phyloP scores from a whole-genome alignment of 805 yeast genomes.

The Candida endomychidarum region DNA sequence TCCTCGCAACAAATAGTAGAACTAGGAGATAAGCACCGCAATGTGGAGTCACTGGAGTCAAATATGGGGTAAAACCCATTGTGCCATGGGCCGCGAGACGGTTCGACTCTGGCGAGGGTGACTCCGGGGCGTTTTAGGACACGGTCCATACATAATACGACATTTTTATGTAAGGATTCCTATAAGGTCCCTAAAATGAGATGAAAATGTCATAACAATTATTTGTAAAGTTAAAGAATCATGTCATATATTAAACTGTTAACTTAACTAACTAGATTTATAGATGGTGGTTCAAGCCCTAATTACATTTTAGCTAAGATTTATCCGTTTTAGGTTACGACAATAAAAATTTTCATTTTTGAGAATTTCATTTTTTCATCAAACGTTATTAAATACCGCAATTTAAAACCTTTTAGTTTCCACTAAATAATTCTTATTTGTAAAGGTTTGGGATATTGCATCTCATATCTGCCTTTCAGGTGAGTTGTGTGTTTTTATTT shows the following conservation, averaged over 20 bases:
- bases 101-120: neutral
- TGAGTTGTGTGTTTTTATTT: conserved; percentile 4
- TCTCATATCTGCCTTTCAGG: conserved; percentile 7
- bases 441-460: conserved; percentile 4
- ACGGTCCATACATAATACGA: too few relatives aligned
- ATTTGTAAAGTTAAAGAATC: too few relatives aligned
- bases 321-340: conserved; percentile 1
- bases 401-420: conserved; percentile 5
- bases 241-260: too few relatives aligned
- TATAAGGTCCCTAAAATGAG: too few relatives aligned
- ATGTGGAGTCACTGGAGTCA: conserved; percentile 3
- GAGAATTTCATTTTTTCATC: neutral
- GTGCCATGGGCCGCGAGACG: neutral
- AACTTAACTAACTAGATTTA: too few relatives aligned
- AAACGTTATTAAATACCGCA: conserved; percentile 2
- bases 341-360: conserved; percentile 4
- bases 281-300: neutral
- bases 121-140: neutral
- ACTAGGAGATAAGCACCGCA: conserved; percentile 5
- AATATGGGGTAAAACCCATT: conserved; percentile 1
- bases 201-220: too few relatives aligned
- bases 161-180: too few relatives aligned
- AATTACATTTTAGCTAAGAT: too few relatives aligned
- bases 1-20: neutral
- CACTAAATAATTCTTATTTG: conserved; percentile 2